Evolutionary conservation across 1,284 basidiomycete genomes (phyloP), one percentile per base, ranked within the genome.

Genomic region (Papiliotrema nemorosa): DNA sequence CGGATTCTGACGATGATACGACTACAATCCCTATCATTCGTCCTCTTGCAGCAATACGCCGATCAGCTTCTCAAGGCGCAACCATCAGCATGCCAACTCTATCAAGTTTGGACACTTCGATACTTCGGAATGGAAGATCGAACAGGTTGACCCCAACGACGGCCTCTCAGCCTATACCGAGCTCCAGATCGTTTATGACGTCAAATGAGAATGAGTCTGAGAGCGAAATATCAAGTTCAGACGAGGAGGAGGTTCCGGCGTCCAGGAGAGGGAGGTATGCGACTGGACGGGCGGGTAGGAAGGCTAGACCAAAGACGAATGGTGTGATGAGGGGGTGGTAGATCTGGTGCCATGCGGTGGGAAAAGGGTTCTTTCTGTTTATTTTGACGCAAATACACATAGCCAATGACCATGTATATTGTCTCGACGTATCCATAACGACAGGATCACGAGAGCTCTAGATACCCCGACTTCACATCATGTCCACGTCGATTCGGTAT

Each of bases 261-360:
- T 31, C 16, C 6, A 49, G 41, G 41, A 42, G 31, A 25, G 48
- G 40, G 13, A 33, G 48, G 27, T 49, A 43, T 44, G 48, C 48
- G 3, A 43, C 29, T 5, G 41, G 48, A 10, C 33, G 38, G 24
- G 20, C 10, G 3, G 22, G 18, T 7, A 40, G 9, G 12, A 21
- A 14, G 21, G 13, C 13, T 3, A 47, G 29, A 22, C 3, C 35
- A 18, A 48, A 33, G 38, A 31, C 47, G 14, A 48, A 41, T 41
- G 47, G 47, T 5, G 29, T n/a, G 27, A 22, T 48, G 31, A n/a
- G 27, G 6, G 47, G 47, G 20, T 48, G 47, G 47, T 48, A 25
- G 34, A 5, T 25, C 3, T 14, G 25, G n/a, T n/a, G n/a, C n/a
- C n/a, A n/a, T n/a, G n/a, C n/a, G n/a, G n/a, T n/a, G n/a, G n/a